Evolutionary conservation across 306 rosid genomes (phyloP), one percentile per base, ranked within the genome.

Genomic region (Sindora glabra): DNA sequence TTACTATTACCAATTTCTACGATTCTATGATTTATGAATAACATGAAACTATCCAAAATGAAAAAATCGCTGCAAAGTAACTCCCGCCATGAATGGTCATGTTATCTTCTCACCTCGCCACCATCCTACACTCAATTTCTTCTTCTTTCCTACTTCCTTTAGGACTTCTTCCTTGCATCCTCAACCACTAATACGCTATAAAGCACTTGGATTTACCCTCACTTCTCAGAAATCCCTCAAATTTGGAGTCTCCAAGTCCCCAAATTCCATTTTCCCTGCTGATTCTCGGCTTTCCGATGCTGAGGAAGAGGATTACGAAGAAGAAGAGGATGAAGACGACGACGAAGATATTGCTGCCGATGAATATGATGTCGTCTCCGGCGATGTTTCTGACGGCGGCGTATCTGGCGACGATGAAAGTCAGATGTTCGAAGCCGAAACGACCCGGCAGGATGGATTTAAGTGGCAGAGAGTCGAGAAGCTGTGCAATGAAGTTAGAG

Each of bases 391-490:
- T 15, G 92, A 73, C 34, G 86, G 64, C 21, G 38, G 65, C 59
- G 83, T 71, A 21, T 72, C 70, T 15, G 82, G 80, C 72, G 86
- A 81, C 19, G 80, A 85, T 0, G 95, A 79, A 25, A 66, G 26
- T 9, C 88, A 80, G 1, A 25, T 32, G 48, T 21, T 76, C 12
- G 23, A 29, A 12, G 69, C 48, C 5, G 73, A 56, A 3, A 57
- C 63, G 21, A 18, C 24, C 62, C 71, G 64, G 0, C 50, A 25
- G 11, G 89, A 83, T 18, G 89, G 76, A 21, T 65, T 76, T 70
- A 86, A 82, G 86, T 92, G 95, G 98, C 88, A 92, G 76, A 81
- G 95, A 81, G 95, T 88, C 4, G 94, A 86, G 73, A 88, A 80
- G 80, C 80, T 92, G 19, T 51, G 76, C 65, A 57, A 66, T 24